phyloP scores from a whole-genome alignment of 2,329 filamentous ascomycete genomes.

The Aspergillus arachidicola region DNA sequence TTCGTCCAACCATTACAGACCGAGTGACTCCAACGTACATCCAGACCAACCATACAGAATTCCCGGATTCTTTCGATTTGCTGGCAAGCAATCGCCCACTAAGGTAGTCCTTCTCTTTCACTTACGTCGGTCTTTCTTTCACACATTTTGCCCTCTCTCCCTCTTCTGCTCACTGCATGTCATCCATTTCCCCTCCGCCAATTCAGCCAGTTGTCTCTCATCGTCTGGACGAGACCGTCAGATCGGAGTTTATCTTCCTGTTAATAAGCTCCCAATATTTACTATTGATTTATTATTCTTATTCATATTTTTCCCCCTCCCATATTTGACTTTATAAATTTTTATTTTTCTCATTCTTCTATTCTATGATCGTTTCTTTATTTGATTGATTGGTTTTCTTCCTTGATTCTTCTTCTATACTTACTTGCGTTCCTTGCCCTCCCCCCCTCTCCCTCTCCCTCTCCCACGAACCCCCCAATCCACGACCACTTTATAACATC shows the following conservation, averaged over 20 bases:
- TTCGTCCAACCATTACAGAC: not conserved
- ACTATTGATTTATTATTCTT: constrained; percentile 3
- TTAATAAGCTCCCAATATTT: constrained; percentile 1
- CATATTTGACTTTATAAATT: no score
- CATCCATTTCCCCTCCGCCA: constrained; percentile 18
- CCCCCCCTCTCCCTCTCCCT: not conserved
- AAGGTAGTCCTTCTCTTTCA: constrained; percentile 5
- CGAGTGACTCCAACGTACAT: not conserved
- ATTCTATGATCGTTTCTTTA: constrained; percentile 2
- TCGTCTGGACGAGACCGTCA: constrained; percentile 10
- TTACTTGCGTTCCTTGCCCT: not conserved
- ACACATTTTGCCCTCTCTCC: constrained; percentile 2
- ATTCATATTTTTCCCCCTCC: not conserved
- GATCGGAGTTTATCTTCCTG: constrained; percentile 18
- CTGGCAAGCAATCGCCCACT: constrained; percentile 16
- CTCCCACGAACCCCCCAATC: not conserved
- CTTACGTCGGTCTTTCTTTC: constrained; percentile 4
- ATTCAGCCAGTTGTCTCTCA: constrained; percentile 19
- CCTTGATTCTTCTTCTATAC: not conserved
- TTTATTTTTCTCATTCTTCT: not conserved
- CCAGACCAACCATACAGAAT: not conserved
- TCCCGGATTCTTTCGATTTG: constrained; percentile 6
- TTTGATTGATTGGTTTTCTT: not conserved
- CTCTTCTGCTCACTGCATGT: constrained; percentile 16
- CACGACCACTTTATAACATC: not conserved